Base-by-base conservation (phyloP, 2,329 filamentous ascomycete genomes). In the Byssochlamys sp. region DNA sequence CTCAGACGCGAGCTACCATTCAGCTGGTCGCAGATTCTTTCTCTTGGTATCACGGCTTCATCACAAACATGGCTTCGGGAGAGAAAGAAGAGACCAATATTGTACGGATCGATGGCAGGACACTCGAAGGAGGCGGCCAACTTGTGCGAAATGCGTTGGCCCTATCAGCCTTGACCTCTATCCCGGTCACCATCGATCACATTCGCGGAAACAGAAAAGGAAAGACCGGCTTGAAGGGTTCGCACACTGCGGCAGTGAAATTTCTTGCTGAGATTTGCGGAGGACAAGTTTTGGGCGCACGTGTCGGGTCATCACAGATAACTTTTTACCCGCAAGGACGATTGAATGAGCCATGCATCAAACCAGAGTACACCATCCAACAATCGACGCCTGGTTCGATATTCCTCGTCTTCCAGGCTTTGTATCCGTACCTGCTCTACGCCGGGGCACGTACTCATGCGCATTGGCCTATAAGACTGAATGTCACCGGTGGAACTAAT, bases 81-180 rank as follows among this genome's bases (percentile, higher is more conserved):
- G 5, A 19, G 39, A 45, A 45, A 19, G 39, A 45, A 19, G 25
- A 51, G 11, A 3, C 4, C 25, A 2, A 26, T 14, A 7, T 2
- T 45, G n/a, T 51, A 24, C 49, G 25, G 24, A 51, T 51, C 31
- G 77, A 83, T 65, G 82, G 83, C 53, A 77, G 77, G 19, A 83
- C 77, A 2, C 78, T 85, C 24, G 83, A 86, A 76, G 83, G 83
- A 45, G 83, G 83, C 27, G 83, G 83, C 12, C 83, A 86, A 67
- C 74, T 86, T 2, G 73, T 85, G 50, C 81, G 83, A 25, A 77
- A 82, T 55, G 80, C 82, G 2, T 63, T 84, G 7, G 77, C 78
- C 12, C 69, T 85, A 2, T 80, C 82, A 1, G 78, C 80, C 4
- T 72, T 85, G 14, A 82, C 78, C 4, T 67, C 67, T 25, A 76